Evolutionary conservation across 352 stramenopile genomes (phyloP), one percentile per base, ranked within the genome.

Genomic region (Hyaloperonospora arabidopsidis): DNA sequence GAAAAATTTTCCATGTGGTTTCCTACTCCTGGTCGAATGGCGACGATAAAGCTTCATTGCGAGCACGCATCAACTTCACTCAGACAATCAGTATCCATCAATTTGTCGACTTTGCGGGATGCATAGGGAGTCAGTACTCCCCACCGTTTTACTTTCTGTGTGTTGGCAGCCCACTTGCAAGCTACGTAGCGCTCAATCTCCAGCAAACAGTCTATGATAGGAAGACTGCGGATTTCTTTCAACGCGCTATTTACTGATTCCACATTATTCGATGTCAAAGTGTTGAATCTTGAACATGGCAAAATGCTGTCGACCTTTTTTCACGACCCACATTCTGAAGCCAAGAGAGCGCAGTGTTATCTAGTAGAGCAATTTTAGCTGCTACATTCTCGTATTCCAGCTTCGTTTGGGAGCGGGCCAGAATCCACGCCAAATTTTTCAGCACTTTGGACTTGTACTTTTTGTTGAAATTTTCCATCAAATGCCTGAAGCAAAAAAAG

Each of bases 371-470:
- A 32, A 32, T 32, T 32, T 32, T 32, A 32, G 4, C 25, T 32
- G 25, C 25, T 8, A 32, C 8, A 4, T 32, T 32, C 25, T 32
- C 25, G 4, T 32, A 32, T 32, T 41, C 35, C 5, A 41, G 12
- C 2, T 15, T 41, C 12, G 5, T 41, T 17, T 10, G 35, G 5
- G 12, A 41, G 35, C n/a, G 25, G 25, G 25, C 25, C 25, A 18
- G 13, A 18, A n/a, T 41, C 35, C 35, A 41, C 35, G 35, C 12
- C 35, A 41, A 5, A 41, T 41, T 41, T 17, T 5, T 41, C 35
- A 41, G n/a, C 35, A 41, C n/a, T 17, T 41, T 41, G 35, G 35
- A 41, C 35, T 41, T 41, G 35, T 41, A 41, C n/a, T 41, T 41
- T 10, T 41, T 41, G 5, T 41, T 41, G n/a, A 41, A 41, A 41